Evolutionary conservation across 2,329 filamentous ascomycete genomes (phyloP).

Genomic region (Colletotrichum sp.): DNA sequence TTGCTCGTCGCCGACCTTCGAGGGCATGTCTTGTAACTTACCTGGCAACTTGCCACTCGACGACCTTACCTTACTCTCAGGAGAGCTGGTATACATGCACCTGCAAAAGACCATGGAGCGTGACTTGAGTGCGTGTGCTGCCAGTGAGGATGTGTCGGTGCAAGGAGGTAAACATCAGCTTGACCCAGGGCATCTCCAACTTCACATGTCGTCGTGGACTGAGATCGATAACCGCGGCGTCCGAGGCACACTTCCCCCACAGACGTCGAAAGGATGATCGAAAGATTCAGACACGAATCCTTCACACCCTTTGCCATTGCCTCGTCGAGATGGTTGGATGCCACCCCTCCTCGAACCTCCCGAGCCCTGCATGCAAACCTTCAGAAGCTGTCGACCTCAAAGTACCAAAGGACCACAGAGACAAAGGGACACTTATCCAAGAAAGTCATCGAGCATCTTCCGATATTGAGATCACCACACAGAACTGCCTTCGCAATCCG

Average conservation of each 20-base stretch:
- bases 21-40: background rate
- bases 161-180: accelerated
- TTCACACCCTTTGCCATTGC: background rate
- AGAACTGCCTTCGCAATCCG: accelerated
- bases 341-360: background rate
- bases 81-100: background rate
- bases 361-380: background rate
- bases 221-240: background rate
- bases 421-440: background rate
- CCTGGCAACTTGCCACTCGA: background rate
- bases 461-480: background rate
- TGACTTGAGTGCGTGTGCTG: background rate
- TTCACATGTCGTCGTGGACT: background rate
- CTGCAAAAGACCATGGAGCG: background rate
- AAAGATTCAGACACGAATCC: background rate
- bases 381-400: background rate
- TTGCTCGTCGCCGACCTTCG: background rate
- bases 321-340: background rate
- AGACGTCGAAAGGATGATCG: background rate
- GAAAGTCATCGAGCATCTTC: accelerated
- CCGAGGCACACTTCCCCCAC: background rate
- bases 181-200: background rate
- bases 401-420: background rate
- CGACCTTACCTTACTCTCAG: background rate
- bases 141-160: background rate